These are phyloP conservation scores for Aspergillus tanneri DNA, from an alignment of 2,329 filamentous ascomycete genomes.

Conservation along the genomic window DNA sequence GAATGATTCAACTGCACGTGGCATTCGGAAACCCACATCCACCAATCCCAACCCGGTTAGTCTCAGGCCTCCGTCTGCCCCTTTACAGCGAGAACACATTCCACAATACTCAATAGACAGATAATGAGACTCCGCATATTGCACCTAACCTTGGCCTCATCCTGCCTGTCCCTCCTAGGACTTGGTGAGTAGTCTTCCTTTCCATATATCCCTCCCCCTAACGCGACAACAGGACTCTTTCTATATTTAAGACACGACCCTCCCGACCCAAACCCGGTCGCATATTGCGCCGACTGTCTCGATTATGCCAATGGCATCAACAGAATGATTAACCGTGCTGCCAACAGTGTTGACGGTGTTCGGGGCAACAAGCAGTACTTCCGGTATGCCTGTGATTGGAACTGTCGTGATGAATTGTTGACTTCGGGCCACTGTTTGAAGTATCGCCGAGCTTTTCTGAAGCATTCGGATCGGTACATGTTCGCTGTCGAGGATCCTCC, in stretches of 20 bases:
- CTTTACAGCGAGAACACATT: too few species aligned
- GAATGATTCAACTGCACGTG: too few species aligned
- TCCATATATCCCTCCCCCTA: not conserved
- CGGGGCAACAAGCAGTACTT: constrained; percentile 16
- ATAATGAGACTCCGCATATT: not conserved
- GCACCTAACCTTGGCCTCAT: not conserved
- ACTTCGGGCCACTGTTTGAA: constrained; percentile 12
- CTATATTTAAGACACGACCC: constrained; percentile 3
- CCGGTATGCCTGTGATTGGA: constrained; percentile 14
- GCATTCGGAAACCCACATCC: too few species aligned
- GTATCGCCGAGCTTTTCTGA: constrained; percentile 14
- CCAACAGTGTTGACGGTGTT: too few species aligned
- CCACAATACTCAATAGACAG: too few species aligned
- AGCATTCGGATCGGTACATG: constrained; percentile 13
- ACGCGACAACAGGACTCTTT: not conserved
- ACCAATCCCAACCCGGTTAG: too few species aligned
- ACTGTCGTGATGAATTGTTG: constrained; percentile 14
- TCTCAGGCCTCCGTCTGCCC: too few species aligned
- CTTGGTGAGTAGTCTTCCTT: not conserved
- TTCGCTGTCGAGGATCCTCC: constrained; percentile 11
- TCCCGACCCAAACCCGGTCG: not conserved
- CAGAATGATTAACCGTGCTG: constrained; percentile 7
- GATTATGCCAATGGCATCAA: constrained; percentile 16
- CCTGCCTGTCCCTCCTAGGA: not conserved
- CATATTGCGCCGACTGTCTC: constrained; percentile 17